Conservation (phyloP, 1,284 basidiomycete species). For the Boletus smithii region DNA sequence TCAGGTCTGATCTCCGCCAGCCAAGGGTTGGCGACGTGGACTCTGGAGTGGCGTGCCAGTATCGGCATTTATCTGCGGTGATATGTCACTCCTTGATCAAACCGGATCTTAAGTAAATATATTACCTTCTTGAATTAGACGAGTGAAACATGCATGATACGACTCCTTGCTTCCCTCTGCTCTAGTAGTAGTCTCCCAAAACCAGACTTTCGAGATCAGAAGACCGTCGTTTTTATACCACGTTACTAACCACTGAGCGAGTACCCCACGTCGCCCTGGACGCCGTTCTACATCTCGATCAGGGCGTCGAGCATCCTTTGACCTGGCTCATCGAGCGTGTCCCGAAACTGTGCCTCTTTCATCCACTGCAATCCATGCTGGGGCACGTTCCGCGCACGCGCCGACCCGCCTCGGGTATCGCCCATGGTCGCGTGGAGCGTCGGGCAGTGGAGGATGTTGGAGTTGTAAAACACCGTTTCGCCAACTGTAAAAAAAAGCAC, state of each 20-base stretch:
- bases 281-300: conserved; percentile 51
- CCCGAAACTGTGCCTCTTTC: conserved; percentile 54
- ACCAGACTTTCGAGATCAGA: no score
- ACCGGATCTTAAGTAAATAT: no score
- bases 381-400: conserved; percentile 73
- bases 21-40: no score
- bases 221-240: no score
- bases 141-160: no score
- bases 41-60: no score
- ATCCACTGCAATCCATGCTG: conserved; percentile 80
- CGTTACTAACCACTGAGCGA: conserved; percentile 43
- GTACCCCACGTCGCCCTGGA: conserved; percentile 46
- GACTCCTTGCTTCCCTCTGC: no score
- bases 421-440: conserved; percentile 73
- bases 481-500: conserved; percentile 51
- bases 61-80: no score
- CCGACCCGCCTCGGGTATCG: conserved; percentile 56
- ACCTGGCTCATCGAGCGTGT: conserved; percentile 45
- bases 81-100: no score
- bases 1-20: no score
- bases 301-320: conserved; percentile 62
- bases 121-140: no score
- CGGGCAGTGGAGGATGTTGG: conserved; percentile 76
- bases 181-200: no score
- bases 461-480: conserved; percentile 81